These are phyloP conservation scores for Aspergillus awamori DNA, from an alignment of 2,329 filamentous ascomycete genomes.

Conservation along the genomic window DNA sequence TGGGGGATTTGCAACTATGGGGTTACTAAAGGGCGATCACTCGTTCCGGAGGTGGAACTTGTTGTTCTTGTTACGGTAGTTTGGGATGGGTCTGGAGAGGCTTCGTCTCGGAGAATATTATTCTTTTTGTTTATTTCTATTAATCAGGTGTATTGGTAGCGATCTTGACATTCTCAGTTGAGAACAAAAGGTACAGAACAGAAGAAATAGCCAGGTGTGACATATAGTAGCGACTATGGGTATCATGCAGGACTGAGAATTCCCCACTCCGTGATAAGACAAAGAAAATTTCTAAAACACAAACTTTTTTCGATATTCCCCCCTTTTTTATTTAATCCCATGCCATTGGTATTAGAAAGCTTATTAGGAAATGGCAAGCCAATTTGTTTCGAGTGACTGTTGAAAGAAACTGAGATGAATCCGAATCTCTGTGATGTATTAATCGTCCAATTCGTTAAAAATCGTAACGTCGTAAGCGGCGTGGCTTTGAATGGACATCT, in stretches of 20 bases:
- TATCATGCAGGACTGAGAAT: conserved; percentile 24
- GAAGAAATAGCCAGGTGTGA: conserved; percentile 11
- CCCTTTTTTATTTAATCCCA: neutral
- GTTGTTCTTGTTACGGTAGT: neutral
- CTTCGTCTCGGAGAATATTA: no score
- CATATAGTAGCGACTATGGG: conserved; percentile 18
- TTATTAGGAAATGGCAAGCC: conserved; percentile 4
- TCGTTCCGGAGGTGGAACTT: no score
- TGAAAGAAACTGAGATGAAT: conserved; percentile 5
- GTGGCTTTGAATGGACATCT: neutral
- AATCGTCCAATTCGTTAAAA: conserved; percentile 20
- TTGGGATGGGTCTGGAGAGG: no score
- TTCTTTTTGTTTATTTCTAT: neutral
- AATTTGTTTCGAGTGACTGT: conserved; percentile 2
- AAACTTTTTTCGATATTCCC: conserved; percentile 10
- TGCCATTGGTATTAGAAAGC: neutral
- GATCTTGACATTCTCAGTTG: neutral
- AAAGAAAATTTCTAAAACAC: neutral
- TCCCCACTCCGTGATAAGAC: conserved; percentile 19
- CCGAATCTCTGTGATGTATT: neutral
- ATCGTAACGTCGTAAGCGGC: conserved; percentile 18
- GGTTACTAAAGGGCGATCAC: no score
- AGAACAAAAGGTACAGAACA: neutral
- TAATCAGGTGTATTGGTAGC: conserved; percentile 2
- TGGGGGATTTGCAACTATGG: no score